Evolutionary conservation across 208 protist species (phyloP), one percentile per base, ranked within the genome.

Genomic region (Crithidia brevicula): DNA sequence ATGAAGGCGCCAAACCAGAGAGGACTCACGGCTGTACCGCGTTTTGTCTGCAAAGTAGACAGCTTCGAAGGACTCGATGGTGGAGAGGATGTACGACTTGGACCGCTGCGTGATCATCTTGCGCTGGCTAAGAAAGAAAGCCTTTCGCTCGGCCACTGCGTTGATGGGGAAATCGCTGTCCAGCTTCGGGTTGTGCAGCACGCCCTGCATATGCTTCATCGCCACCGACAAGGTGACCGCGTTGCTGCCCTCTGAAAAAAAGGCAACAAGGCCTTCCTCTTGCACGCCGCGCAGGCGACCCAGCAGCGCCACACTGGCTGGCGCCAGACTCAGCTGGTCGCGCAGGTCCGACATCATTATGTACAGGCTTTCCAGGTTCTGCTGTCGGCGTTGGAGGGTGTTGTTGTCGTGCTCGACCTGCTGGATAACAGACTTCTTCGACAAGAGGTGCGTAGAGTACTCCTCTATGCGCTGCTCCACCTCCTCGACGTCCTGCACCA

Each of bases 351-450:
- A 62, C 72, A 96, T 77, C 54, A 86, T 81, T 4, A 85, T 81
- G 51, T 90, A 82, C 22, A 96, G 70, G 22, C 62, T 36, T 51
- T 84, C 74, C 23, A 96, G 67, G 67, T 96, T 96, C n/a, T 76
- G 60, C 72, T 94, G 86, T 46, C 85, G 84, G 18, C 80, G 85
- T 60, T 87, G 91, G 43, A 94, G 77, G 13, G 77, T 90, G 79
- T 91, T 96, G 83, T 87, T 92, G 52, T 83, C 78, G 68, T 93
- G 86, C 65, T 96, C 91, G 40, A 96, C 91, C 45, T 86, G 77
- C 68, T 94, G 79, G 30, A 96, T 82, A 27, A 88, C 81, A 38
- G 66, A 79, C 51, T 89, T 91, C 58, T 92, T 91, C 28, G 86
- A 85, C 3, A 96, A 58, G 34, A 96, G 82, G 43, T 93, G 78